phyloP scores from a whole-genome alignment of 805 yeast genomes.

The Jamesozyma lodderae region DNA sequence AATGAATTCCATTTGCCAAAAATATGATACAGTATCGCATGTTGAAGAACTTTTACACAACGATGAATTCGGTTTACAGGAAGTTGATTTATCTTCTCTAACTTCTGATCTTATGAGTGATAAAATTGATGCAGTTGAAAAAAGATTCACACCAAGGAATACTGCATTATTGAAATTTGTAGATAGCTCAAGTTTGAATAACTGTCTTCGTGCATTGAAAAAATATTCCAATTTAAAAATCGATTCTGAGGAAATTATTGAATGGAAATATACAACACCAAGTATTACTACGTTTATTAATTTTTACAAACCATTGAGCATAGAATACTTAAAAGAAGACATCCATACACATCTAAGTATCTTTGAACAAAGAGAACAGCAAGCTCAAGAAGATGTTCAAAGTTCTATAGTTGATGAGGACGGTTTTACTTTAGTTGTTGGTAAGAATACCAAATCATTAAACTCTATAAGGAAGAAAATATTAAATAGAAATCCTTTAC shows the following conservation, averaged over 20 bases:
- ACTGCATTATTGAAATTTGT: constrained; percentile 68
- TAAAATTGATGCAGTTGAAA: constrained; percentile 21
- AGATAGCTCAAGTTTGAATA: constrained; percentile 53
- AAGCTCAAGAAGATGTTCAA: constrained; percentile 46
- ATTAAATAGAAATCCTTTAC: constrained; percentile 27
- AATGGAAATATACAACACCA: constrained; percentile 28
- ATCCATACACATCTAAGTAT: constrained; percentile 55
- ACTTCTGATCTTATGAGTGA: constrained; percentile 46
- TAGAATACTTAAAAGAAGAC: constrained; percentile 42
- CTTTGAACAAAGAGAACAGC: constrained; percentile 64
- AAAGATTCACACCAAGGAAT: constrained; percentile 53
- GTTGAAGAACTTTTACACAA: constrained; percentile 42
- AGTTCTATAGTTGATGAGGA: constrained; percentile 75
- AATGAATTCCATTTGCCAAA: constrained; percentile 44
- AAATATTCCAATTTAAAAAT: constrained; percentile 33
- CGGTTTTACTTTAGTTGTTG: constrained; percentile 87
- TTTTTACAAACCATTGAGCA: constrained; percentile 36
- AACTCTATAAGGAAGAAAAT: constrained; percentile 29
- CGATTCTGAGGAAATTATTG: constrained; percentile 36
- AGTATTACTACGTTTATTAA: constrained; percentile 37
- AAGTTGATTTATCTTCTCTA: constrained; percentile 46
- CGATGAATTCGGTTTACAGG: constrained; percentile 37
- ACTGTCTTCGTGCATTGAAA: constrained; percentile 46
- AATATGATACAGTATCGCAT: constrained; percentile 45
- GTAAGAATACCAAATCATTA: constrained; percentile 74